phyloP scores from a whole-genome alignment of 23 red algal genomes.

The Agarophyton chilense region DNA sequence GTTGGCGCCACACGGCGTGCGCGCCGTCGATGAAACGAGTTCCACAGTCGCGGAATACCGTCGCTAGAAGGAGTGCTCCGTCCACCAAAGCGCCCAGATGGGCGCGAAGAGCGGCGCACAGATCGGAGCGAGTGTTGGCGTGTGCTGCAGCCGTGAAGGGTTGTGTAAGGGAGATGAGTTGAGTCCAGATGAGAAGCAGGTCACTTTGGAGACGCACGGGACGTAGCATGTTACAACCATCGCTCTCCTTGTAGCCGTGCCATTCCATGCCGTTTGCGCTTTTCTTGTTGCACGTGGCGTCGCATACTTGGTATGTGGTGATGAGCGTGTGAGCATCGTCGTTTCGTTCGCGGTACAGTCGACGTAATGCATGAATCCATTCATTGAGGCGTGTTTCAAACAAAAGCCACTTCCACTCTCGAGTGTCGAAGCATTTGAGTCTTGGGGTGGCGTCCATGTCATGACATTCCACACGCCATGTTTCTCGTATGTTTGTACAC shows the following conservation, averaged over 20 bases:
- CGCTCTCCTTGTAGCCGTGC: background rate
- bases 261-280: background rate
- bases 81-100: background rate
- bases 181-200: background rate
- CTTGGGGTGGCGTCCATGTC: background rate
- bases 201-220: background rate
- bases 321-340: conserved; percentile 1
- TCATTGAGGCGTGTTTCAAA: background rate
- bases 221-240: background rate
- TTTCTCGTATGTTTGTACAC: background rate
- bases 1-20: background rate
- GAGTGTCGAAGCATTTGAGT: background rate
- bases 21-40: background rate
- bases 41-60: background rate
- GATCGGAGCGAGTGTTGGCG: background rate
- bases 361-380: background rate
- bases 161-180: background rate
- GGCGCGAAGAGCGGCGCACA: background rate
- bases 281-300: background rate
- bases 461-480: conserved; percentile 5
- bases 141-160: background rate
- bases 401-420: conserved; percentile 24
- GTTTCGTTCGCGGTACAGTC: background rate
- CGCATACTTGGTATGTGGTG: background rate
- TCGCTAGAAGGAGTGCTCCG: background rate